Base-by-base conservation (phyloP, 768 basidiomycete species). In the Suillus luteus region DNA sequence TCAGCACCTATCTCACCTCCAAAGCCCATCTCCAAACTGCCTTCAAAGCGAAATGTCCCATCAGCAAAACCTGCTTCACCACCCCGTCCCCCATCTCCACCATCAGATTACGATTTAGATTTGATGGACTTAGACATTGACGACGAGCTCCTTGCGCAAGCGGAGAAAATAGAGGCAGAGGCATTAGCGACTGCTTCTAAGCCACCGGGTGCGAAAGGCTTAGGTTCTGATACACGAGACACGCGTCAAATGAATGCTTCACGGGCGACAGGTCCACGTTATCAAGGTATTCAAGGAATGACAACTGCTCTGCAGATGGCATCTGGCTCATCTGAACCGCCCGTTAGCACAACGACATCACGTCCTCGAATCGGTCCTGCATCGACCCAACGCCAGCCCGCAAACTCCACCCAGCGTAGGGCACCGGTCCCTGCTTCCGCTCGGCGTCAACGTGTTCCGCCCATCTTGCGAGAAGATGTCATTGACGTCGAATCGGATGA, bases 401-500 rank as follows among this genome's bases (percentile, higher is more conserved):
- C 15, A 38, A 22, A 15, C 37, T 15, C 38, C 5, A 41, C 17
- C 9, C 55, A 27, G 24, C 24, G 24, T 31, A 27, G 35, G 17
- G 57, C 5, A 27, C 40, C 24, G 17, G 27, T 2, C 24, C 38
- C 57, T 41, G 38, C 38, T 27, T 15, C 57, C 24, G 7, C 24
- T 11, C 38, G 10, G 27, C 38, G 38, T 27, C 55, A 17, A 41
- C 24, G 41, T 41, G 24, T 22, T 27, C 38, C 55, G 9, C 24
- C 17, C 22, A 44, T 31, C n/a, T 61, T 59, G 37, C 33, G 3
- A 27, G 37, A 35, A 62, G 75, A 81, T 54, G 70, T 81, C 6
- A 82, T 85, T 55, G 72, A 72, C 40, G 79, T 82, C 55, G 78
- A 71, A 9, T 77, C 81, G 44, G 83, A 83, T 24, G 77, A 75